Percentiles rank a stretch among this genome's conserved stretches.
These are phyloP conservation scores for Ophiostoma pallidulum DNA, from an alignment of 2,329 filamentous ascomycete genomes.

Conservation along the genomic window DNA sequence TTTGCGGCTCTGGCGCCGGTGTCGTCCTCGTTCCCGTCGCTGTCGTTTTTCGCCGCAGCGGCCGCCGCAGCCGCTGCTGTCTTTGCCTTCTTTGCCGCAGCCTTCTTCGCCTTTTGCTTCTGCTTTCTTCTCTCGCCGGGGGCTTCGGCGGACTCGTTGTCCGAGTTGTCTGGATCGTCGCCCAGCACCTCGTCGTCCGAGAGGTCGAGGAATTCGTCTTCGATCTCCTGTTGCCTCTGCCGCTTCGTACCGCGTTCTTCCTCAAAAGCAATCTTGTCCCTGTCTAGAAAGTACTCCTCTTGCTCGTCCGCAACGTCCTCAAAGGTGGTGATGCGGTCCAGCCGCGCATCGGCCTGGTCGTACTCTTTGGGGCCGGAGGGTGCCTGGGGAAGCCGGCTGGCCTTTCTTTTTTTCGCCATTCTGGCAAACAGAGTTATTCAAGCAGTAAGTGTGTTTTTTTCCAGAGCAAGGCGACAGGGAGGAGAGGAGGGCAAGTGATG, in stretches of 20 bases:
- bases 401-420: constrained; percentile 66
- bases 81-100: constrained; percentile 7
- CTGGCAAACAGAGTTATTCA: too few species aligned
- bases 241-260: constrained; percentile 73
- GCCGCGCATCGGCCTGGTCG: too few species aligned
- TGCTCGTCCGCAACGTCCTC: constrained; percentile 89
- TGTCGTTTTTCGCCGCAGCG: constrained; percentile 33
- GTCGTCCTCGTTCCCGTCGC: constrained; percentile 36
- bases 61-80: background rate
- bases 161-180: constrained; percentile 21
- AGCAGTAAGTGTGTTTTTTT: too few species aligned
- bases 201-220: constrained; percentile 49
- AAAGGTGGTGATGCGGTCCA: constrained; percentile 51
- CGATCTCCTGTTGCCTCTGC: constrained; percentile 51
- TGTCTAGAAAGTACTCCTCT: constrained; percentile 82
- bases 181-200: constrained; percentile 51
- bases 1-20: constrained; percentile 50
- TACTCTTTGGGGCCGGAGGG: constrained; percentile 42
- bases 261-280: constrained; percentile 78
- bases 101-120: constrained; percentile 25
- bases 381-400: constrained; percentile 37
- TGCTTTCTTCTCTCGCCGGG: constrained; percentile 8
- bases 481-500: too few species aligned
- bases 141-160: constrained; percentile 16
- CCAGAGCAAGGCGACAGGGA: too few species aligned